phyloP scores from a whole-genome alignment of 1,139 yeast species.

The Yamadazyma jaroonii region DNA sequence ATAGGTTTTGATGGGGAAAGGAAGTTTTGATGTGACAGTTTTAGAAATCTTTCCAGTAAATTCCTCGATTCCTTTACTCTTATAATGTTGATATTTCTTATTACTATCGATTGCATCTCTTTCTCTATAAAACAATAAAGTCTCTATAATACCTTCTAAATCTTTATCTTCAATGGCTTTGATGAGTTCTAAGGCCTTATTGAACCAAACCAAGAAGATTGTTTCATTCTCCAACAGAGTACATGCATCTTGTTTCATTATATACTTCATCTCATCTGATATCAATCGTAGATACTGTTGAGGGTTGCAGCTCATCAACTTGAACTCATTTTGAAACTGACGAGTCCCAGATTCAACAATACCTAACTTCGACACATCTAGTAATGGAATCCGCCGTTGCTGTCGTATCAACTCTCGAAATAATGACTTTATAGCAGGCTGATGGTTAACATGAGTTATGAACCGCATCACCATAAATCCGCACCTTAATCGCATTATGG shows the following conservation, averaged over 20 bases:
- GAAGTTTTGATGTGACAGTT: constrained; percentile 7
- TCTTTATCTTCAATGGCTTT: background rate
- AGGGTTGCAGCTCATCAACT: constrained; percentile 8
- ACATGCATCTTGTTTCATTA: constrained; percentile 16
- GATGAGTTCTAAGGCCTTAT: constrained; percentile 1
- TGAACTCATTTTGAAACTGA: background rate
- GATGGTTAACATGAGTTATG: constrained; percentile 11
- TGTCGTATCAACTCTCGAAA: constrained; percentile 13
- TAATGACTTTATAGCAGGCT: constrained; percentile 15
- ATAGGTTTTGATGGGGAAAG: constrained; percentile 10
- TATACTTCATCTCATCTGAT: constrained; percentile 18
- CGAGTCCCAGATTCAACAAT: background rate
- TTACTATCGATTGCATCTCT: background rate
- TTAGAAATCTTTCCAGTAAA: constrained; percentile 13
- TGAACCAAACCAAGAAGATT: background rate
- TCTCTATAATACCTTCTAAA: background rate
- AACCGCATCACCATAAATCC: constrained; percentile 6
- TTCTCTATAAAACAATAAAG: background rate
- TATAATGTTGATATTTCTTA: constrained; percentile 1
- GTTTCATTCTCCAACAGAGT: background rate
- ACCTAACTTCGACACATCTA: background rate
- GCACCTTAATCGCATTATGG: constrained; percentile 8
- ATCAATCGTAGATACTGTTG: constrained; percentile 8
- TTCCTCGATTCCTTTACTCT: constrained; percentile 1
- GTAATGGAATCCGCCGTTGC: constrained; percentile 5